Percentiles rank a stretch among this genome's conserved stretches.
Conservation (phyloP, 139 green algal genomes). For the Coelastrella sp. region DNA sequence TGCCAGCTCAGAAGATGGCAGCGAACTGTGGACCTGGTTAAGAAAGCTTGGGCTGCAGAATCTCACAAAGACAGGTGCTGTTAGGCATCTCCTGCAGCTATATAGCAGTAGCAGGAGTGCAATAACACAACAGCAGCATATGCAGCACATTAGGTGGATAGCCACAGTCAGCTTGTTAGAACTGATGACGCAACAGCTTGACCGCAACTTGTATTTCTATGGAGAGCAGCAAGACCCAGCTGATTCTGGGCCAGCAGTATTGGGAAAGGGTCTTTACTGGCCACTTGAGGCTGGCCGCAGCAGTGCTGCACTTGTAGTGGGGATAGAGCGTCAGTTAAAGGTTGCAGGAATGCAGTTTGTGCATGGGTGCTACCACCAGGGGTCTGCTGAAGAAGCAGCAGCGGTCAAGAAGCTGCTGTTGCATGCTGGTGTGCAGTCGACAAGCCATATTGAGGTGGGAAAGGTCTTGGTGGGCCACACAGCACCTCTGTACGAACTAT, state of each 20-base stretch:
- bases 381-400: background rate
- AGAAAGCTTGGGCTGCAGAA: background rate
- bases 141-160: conserved; percentile 2
- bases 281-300: background rate
- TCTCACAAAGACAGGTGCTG: background rate
- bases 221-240: background rate
- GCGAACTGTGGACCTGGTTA: background rate
- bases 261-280: background rate
- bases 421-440: background rate
- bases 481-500: background rate
- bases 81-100: background rate
- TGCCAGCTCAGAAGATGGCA: background rate
- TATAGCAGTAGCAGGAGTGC: background rate
- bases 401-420: background rate
- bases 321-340: background rate
- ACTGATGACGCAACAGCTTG: background rate
- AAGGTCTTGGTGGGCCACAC: too few relatives aligned
- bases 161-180: too few relatives aligned
- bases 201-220: background rate
- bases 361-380: background rate
- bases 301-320: background rate
- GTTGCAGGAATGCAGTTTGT: background rate
- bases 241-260: background rate
- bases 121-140: conserved; percentile 18
- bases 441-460: background rate